Base-by-base conservation (phyloP, 2,329 filamentous ascomycete genomes). In the Nigrospora sphaerica region DNA sequence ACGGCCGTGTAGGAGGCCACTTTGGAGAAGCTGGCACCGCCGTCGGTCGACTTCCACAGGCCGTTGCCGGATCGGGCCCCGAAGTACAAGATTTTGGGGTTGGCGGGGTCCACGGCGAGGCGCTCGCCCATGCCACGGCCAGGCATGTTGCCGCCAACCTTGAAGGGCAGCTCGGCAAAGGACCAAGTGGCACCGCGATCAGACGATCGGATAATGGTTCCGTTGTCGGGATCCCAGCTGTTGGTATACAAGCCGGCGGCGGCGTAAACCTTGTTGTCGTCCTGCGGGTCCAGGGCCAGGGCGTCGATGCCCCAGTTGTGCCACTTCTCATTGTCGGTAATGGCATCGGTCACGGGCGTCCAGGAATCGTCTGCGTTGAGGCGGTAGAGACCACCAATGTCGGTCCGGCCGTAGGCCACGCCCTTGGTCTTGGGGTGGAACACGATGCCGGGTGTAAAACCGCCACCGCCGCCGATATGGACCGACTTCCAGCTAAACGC, bases 61-160 rank as follows among this genome's bases (percentile, higher is more conserved):
- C 78, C 78, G 32, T 81, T 72, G 6, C 77, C 78, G 48, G 74
- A 80, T 38, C 78, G 69, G 2, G 78, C 75, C 3, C 78, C 78
- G 46, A 80, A 79, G 57, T 77, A 81, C 19, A 81, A 55, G 48
- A 80, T 74, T 28, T 75, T 69, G 34, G 75, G 72, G 53, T 78
- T 76, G 39, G 74, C 70, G 2, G 78, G 78, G 54, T 81, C 78
- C 10, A 81, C 70, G 3, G 75, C 77, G 6, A 81, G 70, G 13
- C 78, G 69, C 57, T 81, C 78, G 14, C 78, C 78, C 60, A 73
- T 74, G 9, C 78, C 78, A 28, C 78, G 71, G 2, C 78, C 78
- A 9, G 78, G 77, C 76, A 80, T 81, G 56, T 81, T 81, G 0
- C 78, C 78, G 9, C 78, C 78, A 39, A 80, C 74, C 57, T 81